Base-by-base conservation (phyloP, 2,329 filamentous ascomycete species). In the Ophioceras dolichostomum region DNA sequence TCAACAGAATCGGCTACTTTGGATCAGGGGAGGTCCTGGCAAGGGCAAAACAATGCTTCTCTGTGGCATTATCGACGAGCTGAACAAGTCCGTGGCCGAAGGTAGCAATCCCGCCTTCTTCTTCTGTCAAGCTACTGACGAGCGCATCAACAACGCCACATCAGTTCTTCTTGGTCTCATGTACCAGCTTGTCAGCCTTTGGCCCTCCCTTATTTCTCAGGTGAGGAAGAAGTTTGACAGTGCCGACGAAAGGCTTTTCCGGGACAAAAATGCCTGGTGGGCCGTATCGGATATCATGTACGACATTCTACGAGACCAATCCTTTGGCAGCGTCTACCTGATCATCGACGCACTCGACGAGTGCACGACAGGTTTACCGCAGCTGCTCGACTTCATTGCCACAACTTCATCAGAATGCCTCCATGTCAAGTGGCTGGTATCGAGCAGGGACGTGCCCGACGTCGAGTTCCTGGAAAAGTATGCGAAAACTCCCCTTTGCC, bases 41-140 rank as follows among this genome's bases (percentile, higher is more conserved):
- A 65, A 60, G 26, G 62, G 61, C 3, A 67, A 65, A 44, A 65
- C 60, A 0, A 65, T 65, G 57, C 43, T 64, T 0, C 36, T 65
- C 0, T 58, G 53, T 21, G 68, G 72, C 31, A 62, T 59, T 2
- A 72, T 68, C 45, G 71, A 71, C 36, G 71, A 74, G 41, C 64
- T 60, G 34, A 67, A 69, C 6, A 36, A 41, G 5, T 39, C 45
- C 1, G 41, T 42, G 10, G 14, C 17, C 20, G 12, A n/a, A 17
- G 12, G 9, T 13, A 13, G 18, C n/a, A 2, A 5, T 7, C 16
- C 47, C 9, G 41, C 39, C 18, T 59, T 45, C 39, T 60, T 57
- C 39, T 56, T 61, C 44, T 60, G 51, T 39, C 51, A 60, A 31
- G 53, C 40, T 10, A 54, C 51, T 10, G 44, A 58, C 34, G 22